These are phyloP conservation scores for Solanum aculeatissimum DNA, from an alignment of 305 asterid species.

Conservation along the genomic window DNA sequence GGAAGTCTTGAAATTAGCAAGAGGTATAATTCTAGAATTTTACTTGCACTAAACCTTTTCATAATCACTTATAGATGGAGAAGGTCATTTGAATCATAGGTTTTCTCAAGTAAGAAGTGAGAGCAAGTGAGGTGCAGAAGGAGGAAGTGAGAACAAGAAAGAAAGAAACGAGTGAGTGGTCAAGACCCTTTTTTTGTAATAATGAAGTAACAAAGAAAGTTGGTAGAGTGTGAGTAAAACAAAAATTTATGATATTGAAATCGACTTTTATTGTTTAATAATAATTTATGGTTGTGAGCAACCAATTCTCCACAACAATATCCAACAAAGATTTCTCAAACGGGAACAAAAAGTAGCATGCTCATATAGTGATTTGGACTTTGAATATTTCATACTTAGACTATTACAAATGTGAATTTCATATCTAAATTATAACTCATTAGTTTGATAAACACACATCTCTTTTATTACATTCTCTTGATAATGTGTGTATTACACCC, in stretches of 20 bases:
- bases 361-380: neutral
- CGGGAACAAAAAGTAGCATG: neutral
- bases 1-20: neutral
- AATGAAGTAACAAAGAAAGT: neutral
- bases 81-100: neutral
- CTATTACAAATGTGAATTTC: no score
- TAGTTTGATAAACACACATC: no score
- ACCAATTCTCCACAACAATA: neutral
- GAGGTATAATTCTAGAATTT: neutral
- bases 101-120: neutral
- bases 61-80: neutral
- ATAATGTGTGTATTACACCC: no score
- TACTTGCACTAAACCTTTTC: neutral
- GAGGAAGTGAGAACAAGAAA: neutral
- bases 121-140: neutral
- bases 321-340: neutral
- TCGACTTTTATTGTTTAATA: neutral
- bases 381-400: no score
- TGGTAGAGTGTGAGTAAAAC: neutral
- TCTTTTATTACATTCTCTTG: no score
- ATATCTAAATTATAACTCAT: no score
- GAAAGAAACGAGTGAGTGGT: neutral
- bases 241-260: no score
- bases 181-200: no score
- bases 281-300: neutral